Percentiles rank a stretch among this genome's conserved stretches.
phyloP scores from a whole-genome alignment of 441 rosid species.

The Flueggea neowawraea region DNA sequence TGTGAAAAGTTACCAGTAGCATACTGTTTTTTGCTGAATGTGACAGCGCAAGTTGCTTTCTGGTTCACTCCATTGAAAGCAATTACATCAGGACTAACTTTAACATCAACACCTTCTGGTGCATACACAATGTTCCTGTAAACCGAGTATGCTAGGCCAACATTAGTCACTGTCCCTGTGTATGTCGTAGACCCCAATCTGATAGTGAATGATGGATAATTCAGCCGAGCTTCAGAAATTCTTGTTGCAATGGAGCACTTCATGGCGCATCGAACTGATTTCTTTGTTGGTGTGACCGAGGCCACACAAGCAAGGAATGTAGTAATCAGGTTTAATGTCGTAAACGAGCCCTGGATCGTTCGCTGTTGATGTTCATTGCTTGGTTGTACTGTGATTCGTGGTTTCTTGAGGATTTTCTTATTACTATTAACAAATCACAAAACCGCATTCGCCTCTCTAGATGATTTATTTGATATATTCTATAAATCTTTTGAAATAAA shows the following conservation, averaged over 20 bases:
- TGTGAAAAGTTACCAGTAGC: conserved; percentile 6
- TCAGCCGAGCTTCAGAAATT: conserved; percentile 46
- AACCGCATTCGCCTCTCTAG: too few species aligned
- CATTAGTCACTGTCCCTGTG: conserved; percentile 47
- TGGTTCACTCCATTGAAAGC: conserved; percentile 26
- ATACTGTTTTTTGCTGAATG: conserved; percentile 16
- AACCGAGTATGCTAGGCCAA: conserved; percentile 24
- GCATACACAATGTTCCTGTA: conserved; percentile 14
- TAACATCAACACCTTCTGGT: conserved; percentile 32
- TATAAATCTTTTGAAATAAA: too few species aligned
- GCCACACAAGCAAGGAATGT: conserved; percentile 18
- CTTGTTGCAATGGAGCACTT: conserved; percentile 23
- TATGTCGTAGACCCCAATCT: conserved; percentile 26
- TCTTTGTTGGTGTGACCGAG: conserved; percentile 29
- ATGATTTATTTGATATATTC: too few species aligned
- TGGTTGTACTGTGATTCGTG: too few species aligned
- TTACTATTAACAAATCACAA: too few species aligned
- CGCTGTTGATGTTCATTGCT: too few species aligned
- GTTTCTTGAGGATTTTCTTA: too few species aligned
- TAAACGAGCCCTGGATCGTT: conserved; percentile 2
- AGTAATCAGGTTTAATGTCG: background rate
- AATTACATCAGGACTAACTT: conserved; percentile 26
- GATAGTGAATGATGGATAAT: conserved; percentile 42
- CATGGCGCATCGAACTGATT: conserved; percentile 19
- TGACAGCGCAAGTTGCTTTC: conserved; percentile 30